A percentile compares a stretch with the other conserved stretches of the same genome.
These are phyloP conservation scores for Colletotrichum cereale DNA, from an alignment of 2,329 filamentous ascomycete species.

Conservation along the genomic window DNA sequence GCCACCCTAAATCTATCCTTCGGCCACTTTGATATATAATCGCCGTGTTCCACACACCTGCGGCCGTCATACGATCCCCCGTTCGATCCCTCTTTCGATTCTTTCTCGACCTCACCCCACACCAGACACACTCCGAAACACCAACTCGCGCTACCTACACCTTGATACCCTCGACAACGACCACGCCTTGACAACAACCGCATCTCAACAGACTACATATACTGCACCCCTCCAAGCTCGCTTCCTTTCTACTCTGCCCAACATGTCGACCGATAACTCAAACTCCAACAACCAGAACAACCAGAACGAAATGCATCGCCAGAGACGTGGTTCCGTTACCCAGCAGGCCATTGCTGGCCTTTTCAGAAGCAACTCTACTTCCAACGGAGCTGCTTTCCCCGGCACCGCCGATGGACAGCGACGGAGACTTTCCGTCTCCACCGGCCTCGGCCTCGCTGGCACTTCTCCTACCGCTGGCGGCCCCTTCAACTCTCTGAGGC, in stretches of 20 bases:
- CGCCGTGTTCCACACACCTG: constrained; percentile 27
- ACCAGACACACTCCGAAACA: constrained; percentile 30
- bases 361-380: constrained; percentile 69
- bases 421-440: constrained; percentile 80
- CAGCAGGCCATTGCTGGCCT: constrained; percentile 69
- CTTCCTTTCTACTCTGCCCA: constrained; percentile 16
- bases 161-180: neutral
- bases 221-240: constrained; percentile 9
- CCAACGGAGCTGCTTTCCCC: constrained; percentile 60
- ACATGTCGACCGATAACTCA: constrained; percentile 39
- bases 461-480: constrained; percentile 71
- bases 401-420: constrained; percentile 66
- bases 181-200: constrained; percentile 1
- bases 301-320: constrained; percentile 44
- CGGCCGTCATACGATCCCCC: constrained; percentile 36
- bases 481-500: constrained; percentile 65
- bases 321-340: constrained; percentile 69
- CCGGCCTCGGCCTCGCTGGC: constrained; percentile 80
- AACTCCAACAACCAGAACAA: constrained; percentile 35
- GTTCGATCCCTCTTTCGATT: constrained; percentile 41
- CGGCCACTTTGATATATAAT: constrained; percentile 38
- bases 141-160: constrained; percentile 10
- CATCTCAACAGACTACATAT: constrained; percentile 19
- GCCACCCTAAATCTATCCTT: constrained; percentile 40
- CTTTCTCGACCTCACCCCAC: constrained; percentile 36